These are phyloP conservation scores for Erodium moschatum DNA, from an alignment of 441 rosid species.

Conservation along the genomic window DNA sequence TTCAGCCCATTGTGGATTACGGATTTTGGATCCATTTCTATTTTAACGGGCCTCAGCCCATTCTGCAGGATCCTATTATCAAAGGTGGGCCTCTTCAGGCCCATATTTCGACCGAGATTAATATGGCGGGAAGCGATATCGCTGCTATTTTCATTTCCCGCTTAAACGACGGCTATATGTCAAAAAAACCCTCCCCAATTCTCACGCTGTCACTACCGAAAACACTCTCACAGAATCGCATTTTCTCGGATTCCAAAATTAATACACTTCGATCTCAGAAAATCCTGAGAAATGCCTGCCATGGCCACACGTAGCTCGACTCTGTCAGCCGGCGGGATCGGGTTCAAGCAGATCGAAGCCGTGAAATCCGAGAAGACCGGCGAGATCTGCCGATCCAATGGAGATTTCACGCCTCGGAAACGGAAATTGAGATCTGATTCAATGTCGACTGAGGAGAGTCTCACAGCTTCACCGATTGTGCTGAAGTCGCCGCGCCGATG, in stretches of 20 bases:
- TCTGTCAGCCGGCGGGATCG: slow-evolving; percentile 13
- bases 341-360: slow-evolving; percentile 24
- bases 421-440: slow-evolving; percentile 49
- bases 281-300: slow-evolving; percentile 39
- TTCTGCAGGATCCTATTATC: neutral
- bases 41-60: neutral
- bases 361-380: slow-evolving; percentile 14
- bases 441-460: slow-evolving; percentile 15
- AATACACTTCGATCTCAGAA: neutral
- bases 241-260: neutral
- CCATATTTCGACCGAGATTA: neutral
- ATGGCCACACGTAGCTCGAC: slow-evolving; percentile 36
- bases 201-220: neutral
- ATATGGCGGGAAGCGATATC: neutral
- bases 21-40: neutral
- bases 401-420: slow-evolving; percentile 38
- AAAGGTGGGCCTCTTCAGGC: neutral
- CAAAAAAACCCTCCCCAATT: neutral
- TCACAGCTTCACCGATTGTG: slow-evolving; percentile 31
- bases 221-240: neutral
- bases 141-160: slow-evolving; percentile 8
- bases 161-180: slow-evolving; percentile 6
- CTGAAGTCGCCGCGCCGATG: slow-evolving; percentile 51
- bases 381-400: slow-evolving; percentile 28
- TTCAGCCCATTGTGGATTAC: no score